Evolutionary conservation across 768 basidiomycete species (phyloP), one percentile per base, ranked within the genome.

Genomic region (Paxillus involutus): DNA sequence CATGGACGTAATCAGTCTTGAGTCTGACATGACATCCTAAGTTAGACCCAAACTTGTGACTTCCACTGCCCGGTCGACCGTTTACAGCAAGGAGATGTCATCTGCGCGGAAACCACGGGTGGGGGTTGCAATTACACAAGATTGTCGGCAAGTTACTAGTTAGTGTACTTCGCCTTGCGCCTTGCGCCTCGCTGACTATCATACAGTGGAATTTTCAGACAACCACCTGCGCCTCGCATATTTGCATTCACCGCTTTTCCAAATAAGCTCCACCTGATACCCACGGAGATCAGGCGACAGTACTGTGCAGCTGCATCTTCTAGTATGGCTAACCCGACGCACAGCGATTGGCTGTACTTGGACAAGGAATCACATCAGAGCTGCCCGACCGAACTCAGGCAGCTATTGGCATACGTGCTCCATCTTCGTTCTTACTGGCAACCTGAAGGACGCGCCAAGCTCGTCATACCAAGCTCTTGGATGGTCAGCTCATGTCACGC

Each of bases 361-460:
- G 30, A 47, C 57, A 43, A 17, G 45, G 32, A 24, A 8, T 49
- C 57, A 16, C 58, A 62, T 2, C 50, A 59, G 51, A 52, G 52
- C 33, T 57, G 55, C 45, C 54, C 53, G 10, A 54, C 46, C 42
- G 62, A 60, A 44, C 56, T 62, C 56, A 48, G 56, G 32, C 60
- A 55, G 39, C 26, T 47, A 13, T 32, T 69, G 30, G 49, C 59
- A 17, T 69, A 69, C 57, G 45, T 60, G 32, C 49, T 45, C 39
- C 58, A 55, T 49, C 67, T 68, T 21, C 60, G 65, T 29, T 56
- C 64, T 19, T 33, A 26, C 40, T 68, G 66, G 66, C 56, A 32
- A 40, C 59, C 62, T 4, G 44, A 58, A 40, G 53, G 46, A 49
- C 40, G 45, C 10, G 32, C 54, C 48, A 59, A 60, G n/a, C 58